Evolutionary conservation across 306 rosid genomes (phyloP).

Genomic region (Pueraria montana): DNA sequence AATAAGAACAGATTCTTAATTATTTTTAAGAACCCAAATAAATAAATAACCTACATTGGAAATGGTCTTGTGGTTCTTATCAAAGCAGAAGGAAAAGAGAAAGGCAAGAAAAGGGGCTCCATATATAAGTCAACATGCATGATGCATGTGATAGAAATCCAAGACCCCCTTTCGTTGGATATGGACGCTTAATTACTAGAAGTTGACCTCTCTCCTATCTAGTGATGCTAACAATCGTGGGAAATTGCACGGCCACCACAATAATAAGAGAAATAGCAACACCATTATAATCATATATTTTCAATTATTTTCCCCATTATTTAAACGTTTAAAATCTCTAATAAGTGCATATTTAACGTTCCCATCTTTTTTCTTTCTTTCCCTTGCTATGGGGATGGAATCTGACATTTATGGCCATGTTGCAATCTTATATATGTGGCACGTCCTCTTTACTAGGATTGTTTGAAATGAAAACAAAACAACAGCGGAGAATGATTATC

Average conservation of each 20-base stretch:
- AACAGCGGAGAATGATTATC: neutral
- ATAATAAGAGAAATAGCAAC: constrained; percentile 42
- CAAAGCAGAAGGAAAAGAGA: neutral
- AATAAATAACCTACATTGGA: too few species aligned
- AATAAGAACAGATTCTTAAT: too few species aligned
- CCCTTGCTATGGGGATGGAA: neutral
- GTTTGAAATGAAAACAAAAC: neutral
- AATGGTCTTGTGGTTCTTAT: neutral
- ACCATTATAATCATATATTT: constrained; percentile 19
- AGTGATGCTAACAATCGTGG: constrained; percentile 3
- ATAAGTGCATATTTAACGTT: neutral
- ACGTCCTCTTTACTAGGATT: neutral
- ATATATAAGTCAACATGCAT: neutral
- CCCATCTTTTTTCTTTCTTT: constrained; percentile 6
- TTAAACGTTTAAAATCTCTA: constrained; percentile 3
- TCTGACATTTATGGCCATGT: neutral
- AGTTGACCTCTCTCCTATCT: constrained; percentile 35
- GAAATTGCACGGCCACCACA: constrained; percentile 19
- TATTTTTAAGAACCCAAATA: too few species aligned
- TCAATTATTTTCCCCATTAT: neutral
- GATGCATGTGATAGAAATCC: neutral
- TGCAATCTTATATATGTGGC: neutral
- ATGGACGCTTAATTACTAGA: constrained; percentile 29
- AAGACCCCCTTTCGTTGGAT: neutral
- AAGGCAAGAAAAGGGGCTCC: neutral